Percentiles rank a stretch among this genome's conserved stretches.
Evolutionary conservation across 2,329 filamentous ascomycete genomes (phyloP).

Genomic region (Zymoseptoria ardabiliae): DNA sequence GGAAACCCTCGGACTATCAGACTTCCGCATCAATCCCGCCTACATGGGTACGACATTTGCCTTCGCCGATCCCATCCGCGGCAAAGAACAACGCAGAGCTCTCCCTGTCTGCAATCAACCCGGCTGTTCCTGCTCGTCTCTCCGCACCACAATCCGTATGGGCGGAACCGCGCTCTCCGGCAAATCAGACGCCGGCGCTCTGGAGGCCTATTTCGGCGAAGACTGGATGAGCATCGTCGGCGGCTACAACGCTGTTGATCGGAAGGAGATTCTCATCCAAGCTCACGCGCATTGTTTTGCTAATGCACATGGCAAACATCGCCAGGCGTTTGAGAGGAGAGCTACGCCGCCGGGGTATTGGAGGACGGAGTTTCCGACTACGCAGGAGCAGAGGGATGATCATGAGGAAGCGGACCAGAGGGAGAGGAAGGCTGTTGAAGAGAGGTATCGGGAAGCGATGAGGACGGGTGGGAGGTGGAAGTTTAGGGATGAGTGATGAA

Average conservation of each 20-base stretch:
- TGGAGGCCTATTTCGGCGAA: slow-evolving; percentile 23
- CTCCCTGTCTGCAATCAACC: slow-evolving; percentile 67
- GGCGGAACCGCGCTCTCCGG: slow-evolving; percentile 15
- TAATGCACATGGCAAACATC: slow-evolving; percentile 68
- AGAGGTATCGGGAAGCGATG: slow-evolving; percentile 76
- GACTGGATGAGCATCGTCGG: slow-evolving; percentile 20
- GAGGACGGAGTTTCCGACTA: slow-evolving; percentile 80
- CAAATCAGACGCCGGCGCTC: slow-evolving; percentile 21
- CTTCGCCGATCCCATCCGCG: slow-evolving; percentile 67
- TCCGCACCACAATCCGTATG: slow-evolving; percentile 55
- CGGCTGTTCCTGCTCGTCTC: slow-evolving; percentile 68
- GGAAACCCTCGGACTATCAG: slow-evolving; percentile 52
- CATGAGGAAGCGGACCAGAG: slow-evolving; percentile 56
- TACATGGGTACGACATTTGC: slow-evolving; percentile 68
- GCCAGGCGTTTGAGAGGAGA: slow-evolving; percentile 63
- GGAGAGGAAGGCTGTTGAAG: slow-evolving; percentile 58
- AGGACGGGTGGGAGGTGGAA: slow-evolving; percentile 67
- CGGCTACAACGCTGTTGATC: slow-evolving; percentile 41
- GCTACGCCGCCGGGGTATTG: slow-evolving; percentile 81
- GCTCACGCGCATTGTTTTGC: slow-evolving; percentile 68
- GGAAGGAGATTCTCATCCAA: slow-evolving; percentile 61
- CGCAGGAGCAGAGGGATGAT: slow-evolving; percentile 68
- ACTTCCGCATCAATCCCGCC: slow-evolving; percentile 76
- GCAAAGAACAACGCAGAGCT: slow-evolving; percentile 59
- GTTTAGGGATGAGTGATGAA: slow-evolving; percentile 64